phyloP scores from a whole-genome alignment of 768 basidiomycete species.

The Lentinula detonsa region DNA sequence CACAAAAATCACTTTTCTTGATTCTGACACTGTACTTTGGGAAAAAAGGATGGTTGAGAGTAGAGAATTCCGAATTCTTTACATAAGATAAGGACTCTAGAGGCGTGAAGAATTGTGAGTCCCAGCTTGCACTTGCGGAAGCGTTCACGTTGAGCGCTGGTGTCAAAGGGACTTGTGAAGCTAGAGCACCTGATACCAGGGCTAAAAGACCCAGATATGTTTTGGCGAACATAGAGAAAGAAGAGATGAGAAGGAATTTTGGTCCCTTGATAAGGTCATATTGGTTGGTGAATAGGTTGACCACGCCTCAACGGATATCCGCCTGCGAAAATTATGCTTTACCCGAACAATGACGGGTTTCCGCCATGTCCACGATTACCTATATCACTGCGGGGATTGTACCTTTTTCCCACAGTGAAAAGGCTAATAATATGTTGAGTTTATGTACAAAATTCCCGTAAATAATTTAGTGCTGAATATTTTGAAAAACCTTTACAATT shows the following conservation, averaged over 20 bases:
- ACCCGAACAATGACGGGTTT: not conserved
- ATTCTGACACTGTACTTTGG: slow-evolving; percentile 50
- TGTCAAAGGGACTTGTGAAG: not conserved
- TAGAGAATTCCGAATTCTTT: slow-evolving; percentile 22
- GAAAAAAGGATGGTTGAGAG: slow-evolving; percentile 42
- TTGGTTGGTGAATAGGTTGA: not conserved
- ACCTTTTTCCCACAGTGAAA: too few species aligned
- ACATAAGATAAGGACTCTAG: slow-evolving; percentile 9
- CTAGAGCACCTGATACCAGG: not conserved
- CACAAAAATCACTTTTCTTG: slow-evolving; percentile 58
- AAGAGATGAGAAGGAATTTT: not conserved
- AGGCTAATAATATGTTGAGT: too few species aligned
- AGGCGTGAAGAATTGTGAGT: slow-evolving; percentile 7
- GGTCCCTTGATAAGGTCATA: not conserved
- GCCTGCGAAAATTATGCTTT: not conserved
- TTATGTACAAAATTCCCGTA: too few species aligned
- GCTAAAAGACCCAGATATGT: not conserved
- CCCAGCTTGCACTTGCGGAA: not conserved
- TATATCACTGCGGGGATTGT: too few species aligned
- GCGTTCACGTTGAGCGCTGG: not conserved
- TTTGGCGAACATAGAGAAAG: not conserved
- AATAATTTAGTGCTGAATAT: too few species aligned
- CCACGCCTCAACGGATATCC: not conserved
- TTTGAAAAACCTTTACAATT: too few species aligned
- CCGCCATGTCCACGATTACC: not conserved